These are phyloP conservation scores for Crithidia acanthocephali DNA, from an alignment of 208 protist genomes.

Conservation along the genomic window DNA sequence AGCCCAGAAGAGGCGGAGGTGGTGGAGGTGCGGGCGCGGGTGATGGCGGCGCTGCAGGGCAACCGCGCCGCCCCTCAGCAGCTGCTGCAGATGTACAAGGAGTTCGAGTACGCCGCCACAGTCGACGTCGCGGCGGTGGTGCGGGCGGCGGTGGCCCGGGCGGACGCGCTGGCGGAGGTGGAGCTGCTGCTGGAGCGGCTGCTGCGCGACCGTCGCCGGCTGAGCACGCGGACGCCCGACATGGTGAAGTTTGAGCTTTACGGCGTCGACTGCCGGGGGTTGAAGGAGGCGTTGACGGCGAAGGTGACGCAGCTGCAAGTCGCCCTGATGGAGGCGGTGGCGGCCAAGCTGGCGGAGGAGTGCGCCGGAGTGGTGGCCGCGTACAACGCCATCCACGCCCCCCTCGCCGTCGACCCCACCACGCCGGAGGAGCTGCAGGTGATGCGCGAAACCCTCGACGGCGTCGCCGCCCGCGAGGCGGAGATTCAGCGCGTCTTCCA, in stretches of 20 bases:
- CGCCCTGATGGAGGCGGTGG: conserved; percentile 78
- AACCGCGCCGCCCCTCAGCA: conserved; percentile 87
- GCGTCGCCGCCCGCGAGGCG: conserved; percentile 71
- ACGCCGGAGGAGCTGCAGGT: conserved; percentile 93
- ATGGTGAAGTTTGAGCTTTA: conserved; percentile 92
- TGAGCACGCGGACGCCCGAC: conserved; percentile 83
- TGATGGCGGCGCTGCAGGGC: conserved; percentile 63
- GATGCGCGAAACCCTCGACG: conserved; percentile 80
- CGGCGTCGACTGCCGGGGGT: conserved; percentile 85
- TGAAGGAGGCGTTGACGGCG: conserved; percentile 74
- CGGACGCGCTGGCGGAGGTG: conserved; percentile 84
- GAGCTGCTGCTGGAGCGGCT: conserved; percentile 89
- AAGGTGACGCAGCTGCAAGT: conserved; percentile 64
- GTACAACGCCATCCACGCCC: conserved; percentile 78
- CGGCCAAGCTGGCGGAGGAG: conserved; percentile 58
- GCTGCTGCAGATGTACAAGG: conserved; percentile 89
- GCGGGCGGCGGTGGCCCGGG: conserved; percentile 37
- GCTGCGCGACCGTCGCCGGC: conserved; percentile 77
- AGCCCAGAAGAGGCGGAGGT: conserved; percentile 65
- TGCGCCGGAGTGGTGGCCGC: conserved; percentile 60
- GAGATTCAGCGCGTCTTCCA: conserved; percentile 74
- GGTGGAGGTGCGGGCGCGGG: conserved; percentile 43
- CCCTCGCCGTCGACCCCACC: conserved; percentile 75
- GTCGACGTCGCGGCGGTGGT: conserved; percentile 59
- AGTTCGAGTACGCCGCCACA: conserved; percentile 89